Evolutionary conservation across 306 rosid species (phyloP), one percentile per base, ranked within the genome.

Genomic region (Pyrus pyrifolia): DNA sequence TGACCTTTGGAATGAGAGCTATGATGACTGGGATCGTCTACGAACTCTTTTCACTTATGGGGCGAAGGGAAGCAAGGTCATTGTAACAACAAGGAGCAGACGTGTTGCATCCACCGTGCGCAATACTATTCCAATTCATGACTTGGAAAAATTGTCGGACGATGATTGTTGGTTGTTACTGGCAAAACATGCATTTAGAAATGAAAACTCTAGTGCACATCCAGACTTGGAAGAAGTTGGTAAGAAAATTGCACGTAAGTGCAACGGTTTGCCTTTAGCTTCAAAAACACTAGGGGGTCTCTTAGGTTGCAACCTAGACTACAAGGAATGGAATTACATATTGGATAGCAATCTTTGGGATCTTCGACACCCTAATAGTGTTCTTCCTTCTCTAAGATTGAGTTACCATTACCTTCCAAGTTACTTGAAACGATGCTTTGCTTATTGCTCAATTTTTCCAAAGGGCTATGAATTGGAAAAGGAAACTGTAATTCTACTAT

Each of bases 251-350:
- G 67, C 62, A 27, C 17, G 0, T 0, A 85, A 79, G 58, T 85
- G 86, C 44, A 55, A 42, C 1, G 81, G 83, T 38, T 57, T 81
- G 61, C 80, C 80, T 4, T 19, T 74, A 19, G 70, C 70, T 38
- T 60, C 68, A 45, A 45, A 62, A 19, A 18, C 46, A 11, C 70
- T 74, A 6, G 70, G 78, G 19, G 22, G 62, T 70, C 4, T 70
- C 12, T 27, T 70, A 17, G 19, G 61, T 27, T 25, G n/a, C 13
- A 31, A 18, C 5, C 7, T 22, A 9, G 33, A 72, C 38, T 22
- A 10, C 0, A 29, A 55, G 22, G 14, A 55, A 55, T 72, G 76
- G 76, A 42, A 33, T 61, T 0, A 3, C 21, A 61, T 61, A 25
- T 13, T 61, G 33, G 14, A 61, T 5, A 61, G 67, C 38, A 61